Conservation (phyloP, 495 filamentous ascomycete species). For the Articulospora tetracladia region DNA sequence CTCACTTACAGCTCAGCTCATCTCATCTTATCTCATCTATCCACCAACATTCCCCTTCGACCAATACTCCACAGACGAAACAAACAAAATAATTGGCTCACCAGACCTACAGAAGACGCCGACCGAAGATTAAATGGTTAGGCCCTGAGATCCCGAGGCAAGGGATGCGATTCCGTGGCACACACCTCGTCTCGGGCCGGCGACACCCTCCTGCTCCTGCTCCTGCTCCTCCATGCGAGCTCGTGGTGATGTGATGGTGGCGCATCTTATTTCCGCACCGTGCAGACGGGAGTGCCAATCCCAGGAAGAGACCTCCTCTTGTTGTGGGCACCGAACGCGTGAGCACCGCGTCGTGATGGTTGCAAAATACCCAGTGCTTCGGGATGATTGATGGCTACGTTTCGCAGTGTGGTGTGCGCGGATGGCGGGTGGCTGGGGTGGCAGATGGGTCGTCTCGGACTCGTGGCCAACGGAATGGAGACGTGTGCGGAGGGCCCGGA, state of each 20-base stretch:
- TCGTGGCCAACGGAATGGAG: not conserved
- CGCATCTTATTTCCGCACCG: not conserved
- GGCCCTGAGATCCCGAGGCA: too few relatives aligned
- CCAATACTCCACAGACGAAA: too few relatives aligned
- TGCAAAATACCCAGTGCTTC: not conserved
- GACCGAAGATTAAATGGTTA: too few relatives aligned
- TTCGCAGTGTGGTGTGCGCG: not conserved
- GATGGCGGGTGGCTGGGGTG: not conserved
- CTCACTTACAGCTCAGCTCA: too few relatives aligned
- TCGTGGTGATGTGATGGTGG: not conserved
- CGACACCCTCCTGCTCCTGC: too few relatives aligned
- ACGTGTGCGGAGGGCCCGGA: not conserved
- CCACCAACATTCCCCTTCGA: too few relatives aligned
- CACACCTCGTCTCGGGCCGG: too few relatives aligned
- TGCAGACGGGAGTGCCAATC: not conserved
- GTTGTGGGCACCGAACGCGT: not conserved
- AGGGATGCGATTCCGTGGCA: too few relatives aligned
- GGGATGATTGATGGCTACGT: not conserved
- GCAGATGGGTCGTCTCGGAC: not conserved
- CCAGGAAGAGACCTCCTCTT: not conserved
- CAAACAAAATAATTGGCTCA: too few relatives aligned
- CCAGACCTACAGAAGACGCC: too few relatives aligned
- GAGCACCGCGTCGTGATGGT: not conserved
- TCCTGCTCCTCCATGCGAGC: not conserved
- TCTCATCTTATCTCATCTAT: too few relatives aligned